Evolutionary conservation across 805 yeast genomes (phyloP).

Genomic region (Myxozyma neotropica): DNA sequence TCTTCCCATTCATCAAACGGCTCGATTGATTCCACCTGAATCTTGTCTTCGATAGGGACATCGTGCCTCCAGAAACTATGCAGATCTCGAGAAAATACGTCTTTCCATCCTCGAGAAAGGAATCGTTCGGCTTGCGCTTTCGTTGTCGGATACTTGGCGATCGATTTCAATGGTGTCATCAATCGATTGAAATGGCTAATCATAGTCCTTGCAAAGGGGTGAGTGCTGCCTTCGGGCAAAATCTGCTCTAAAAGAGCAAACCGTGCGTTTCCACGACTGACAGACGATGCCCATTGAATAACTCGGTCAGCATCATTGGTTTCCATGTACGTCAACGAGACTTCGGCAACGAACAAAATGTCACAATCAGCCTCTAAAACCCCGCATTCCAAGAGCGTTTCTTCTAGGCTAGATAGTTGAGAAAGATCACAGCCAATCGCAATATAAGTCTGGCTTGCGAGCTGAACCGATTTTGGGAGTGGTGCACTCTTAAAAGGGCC

Average conservation of each 20-base stretch:
- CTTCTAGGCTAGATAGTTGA: slow-evolving; percentile 44
- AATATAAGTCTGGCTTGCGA: slow-evolving; percentile 52
- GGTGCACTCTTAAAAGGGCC: slow-evolving; percentile 2
- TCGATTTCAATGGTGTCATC: slow-evolving; percentile 70
- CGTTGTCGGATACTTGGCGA: slow-evolving; percentile 56
- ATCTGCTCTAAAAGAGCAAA: slow-evolving; percentile 72
- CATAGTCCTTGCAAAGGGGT: slow-evolving; percentile 77
- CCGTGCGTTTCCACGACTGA: slow-evolving; percentile 52
- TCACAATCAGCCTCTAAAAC: slow-evolving; percentile 25
- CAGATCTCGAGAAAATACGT: slow-evolving; percentile 50
- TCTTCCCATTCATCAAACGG: slow-evolving; percentile 86
- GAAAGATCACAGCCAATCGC: slow-evolving; percentile 71
- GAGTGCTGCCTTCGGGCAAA: slow-evolving; percentile 61
- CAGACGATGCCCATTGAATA: slow-evolving; percentile 51
- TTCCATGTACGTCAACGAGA: slow-evolving; percentile 78
- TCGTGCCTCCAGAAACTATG: slow-evolving; percentile 59
- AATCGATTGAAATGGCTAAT: slow-evolving; percentile 66
- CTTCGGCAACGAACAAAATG: slow-evolving; percentile 72
- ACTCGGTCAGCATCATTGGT: slow-evolving; percentile 66
- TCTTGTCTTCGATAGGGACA: slow-evolving; percentile 47
- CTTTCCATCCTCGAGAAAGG: slow-evolving; percentile 48
- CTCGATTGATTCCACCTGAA: slow-evolving; percentile 55
- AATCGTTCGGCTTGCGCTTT: slow-evolving; percentile 57
- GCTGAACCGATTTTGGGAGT: slow-evolving; percentile 6
- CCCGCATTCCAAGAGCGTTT: slow-evolving; percentile 33